These are phyloP conservation scores for Aciculoconidium aculeatum DNA, from an alignment of 805 yeast species.

Conservation along the genomic window DNA sequence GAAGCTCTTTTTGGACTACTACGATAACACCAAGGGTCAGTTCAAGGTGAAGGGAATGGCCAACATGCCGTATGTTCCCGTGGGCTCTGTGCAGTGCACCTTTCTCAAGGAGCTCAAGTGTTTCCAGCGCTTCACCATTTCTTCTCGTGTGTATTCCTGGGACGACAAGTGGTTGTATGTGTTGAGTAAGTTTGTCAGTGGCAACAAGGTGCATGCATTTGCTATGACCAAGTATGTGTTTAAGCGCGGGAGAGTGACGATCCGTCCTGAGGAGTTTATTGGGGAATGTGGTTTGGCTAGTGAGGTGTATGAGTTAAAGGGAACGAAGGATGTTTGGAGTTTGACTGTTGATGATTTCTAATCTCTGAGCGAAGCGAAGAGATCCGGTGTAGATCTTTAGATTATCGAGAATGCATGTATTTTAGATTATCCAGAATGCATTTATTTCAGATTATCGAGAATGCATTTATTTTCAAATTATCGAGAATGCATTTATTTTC, in stretches of 20 bases:
- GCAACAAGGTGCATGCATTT: constrained; percentile 42
- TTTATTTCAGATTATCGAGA: no score
- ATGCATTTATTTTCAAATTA: no score
- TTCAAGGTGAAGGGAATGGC: constrained; percentile 19
- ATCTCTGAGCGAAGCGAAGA: no score
- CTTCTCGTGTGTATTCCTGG: constrained; percentile 69
- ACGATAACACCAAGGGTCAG: constrained; percentile 32
- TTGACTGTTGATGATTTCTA: no score
- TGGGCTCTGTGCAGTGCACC: constrained; percentile 62
- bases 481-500: no score
- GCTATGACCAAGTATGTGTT: constrained; percentile 76
- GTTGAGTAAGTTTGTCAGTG: constrained; percentile 52
- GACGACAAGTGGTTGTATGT: constrained; percentile 82
- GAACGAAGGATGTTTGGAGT: constrained; percentile 32
- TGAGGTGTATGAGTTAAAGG: constrained; percentile 43
- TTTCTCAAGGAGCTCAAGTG: constrained; percentile 73
- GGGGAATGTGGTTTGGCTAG: constrained; percentile 50
- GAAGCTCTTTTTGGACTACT: constrained; percentile 43
- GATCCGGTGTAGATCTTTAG: no score
- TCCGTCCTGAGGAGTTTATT: constrained; percentile 58
- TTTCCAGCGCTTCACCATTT: constrained; percentile 51
- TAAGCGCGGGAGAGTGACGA: constrained; percentile 69
- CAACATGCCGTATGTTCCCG: constrained; percentile 62
- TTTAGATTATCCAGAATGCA: no score
- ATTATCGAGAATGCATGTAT: no score